Base-by-base conservation (phyloP, 1,284 basidiomycete species). In the Jaminaea rosea region DNA sequence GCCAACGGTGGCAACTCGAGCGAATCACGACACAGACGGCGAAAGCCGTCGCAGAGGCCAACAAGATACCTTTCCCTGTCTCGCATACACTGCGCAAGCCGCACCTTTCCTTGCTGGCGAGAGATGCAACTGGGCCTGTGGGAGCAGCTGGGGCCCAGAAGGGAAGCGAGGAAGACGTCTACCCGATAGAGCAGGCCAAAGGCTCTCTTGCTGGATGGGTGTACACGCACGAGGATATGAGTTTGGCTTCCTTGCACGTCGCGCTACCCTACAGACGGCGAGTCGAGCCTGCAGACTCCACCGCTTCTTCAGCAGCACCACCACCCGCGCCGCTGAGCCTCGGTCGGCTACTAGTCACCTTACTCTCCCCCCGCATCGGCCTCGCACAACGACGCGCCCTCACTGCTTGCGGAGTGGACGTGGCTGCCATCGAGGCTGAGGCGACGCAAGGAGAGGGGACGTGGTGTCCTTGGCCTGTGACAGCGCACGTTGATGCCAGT, bases 201-300 rank as follows among this genome's bases (percentile, higher is more conserved):
- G 49, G 49, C 24, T 13, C 47, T 13, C 28, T 32, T 15, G 49
- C 42, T 11, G 42, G 37, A 5, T 51, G 49, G 49, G 49, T 44
- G 5, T 51, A 44, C 23, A 28, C 41, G 26, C 49, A 51, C 34
- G 49, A 51, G 21, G 49, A 51, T 24, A 10, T 48, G 15, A 32
- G 27, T 2, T 26, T 51, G 10, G 49, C 24, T 10, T 44, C 39
- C 37, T 28, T 51, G 3, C 49, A 51, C 34, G 49, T 51, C 15
- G 44, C 49, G 24, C 28, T 21, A 26, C 24, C 49, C 6, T 51
- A 51, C 34, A 23, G 49, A 26, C 2, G 49, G 34, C 10, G n/a
- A 10, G 34, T 15, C 34, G 21, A 3, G 21, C n/a, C 34, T 4
- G n/a, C 4, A n/a, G 34, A 36, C 3, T 15, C 34, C n/a, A 36